Evolutionary conservation across 768 basidiomycete species (phyloP).

Genomic region (Kwoniella sp.): DNA sequence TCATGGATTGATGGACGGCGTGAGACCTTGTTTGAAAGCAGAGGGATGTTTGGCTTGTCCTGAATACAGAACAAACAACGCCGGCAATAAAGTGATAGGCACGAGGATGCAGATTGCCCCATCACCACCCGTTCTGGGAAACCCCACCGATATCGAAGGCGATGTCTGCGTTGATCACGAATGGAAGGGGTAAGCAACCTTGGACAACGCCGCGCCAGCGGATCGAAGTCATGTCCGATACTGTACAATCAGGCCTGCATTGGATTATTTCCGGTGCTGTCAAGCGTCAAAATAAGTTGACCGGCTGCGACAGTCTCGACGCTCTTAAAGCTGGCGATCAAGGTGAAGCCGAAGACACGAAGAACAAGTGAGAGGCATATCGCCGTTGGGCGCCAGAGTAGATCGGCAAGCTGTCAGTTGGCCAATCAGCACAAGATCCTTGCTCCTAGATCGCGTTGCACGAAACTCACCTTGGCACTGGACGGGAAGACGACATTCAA

Average conservation of each 20-base stretch:
- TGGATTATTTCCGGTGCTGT: constrained; percentile 30
- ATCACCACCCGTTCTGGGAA: constrained; percentile 33
- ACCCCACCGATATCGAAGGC: constrained; percentile 2
- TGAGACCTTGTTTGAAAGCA: background rate
- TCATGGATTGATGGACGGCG: background rate
- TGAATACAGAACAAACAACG: background rate
- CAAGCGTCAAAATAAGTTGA: constrained; percentile 23
- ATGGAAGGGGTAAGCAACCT: constrained; percentile 31
- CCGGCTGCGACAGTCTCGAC: constrained; percentile 41
- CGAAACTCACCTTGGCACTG: background rate
- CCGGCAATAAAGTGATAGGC: constrained; percentile 27
- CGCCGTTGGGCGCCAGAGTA: constrained; percentile 38
- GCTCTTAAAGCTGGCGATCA: constrained; percentile 42
- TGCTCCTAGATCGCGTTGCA: background rate
- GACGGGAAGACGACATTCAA: too few species aligned
- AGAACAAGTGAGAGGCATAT: constrained; percentile 37
- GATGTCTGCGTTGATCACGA: constrained; percentile 34
- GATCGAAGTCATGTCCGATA: constrained; percentile 42
- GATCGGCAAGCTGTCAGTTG: constrained; percentile 41
- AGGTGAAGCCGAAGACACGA: constrained; percentile 50
- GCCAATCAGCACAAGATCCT: constrained; percentile 24
- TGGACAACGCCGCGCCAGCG: constrained; percentile 40
- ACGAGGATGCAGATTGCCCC: constrained; percentile 40
- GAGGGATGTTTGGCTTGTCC: background rate
- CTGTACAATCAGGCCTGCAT: constrained; percentile 35